A percentile compares a stretch with the other conserved stretches of the same genome.
phyloP scores from a whole-genome alignment of 768 basidiomycete species.

The Cubamyces lactineus region DNA sequence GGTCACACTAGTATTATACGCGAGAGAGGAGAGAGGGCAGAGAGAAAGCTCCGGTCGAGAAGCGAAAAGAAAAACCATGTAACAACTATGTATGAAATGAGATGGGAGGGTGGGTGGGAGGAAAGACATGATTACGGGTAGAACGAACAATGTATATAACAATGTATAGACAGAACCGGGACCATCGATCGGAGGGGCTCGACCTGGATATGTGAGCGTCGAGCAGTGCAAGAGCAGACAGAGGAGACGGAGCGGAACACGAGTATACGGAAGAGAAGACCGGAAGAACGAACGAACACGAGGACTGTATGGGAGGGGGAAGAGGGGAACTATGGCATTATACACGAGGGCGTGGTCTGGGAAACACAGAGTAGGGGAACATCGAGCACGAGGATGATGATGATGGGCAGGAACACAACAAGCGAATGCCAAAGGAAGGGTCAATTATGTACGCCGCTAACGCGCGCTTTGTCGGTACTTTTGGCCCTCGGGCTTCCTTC shows the following conservation, averaged over 20 bases:
- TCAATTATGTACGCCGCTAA: slow-evolving; percentile 19
- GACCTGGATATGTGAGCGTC: slow-evolving; percentile 24
- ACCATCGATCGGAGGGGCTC: slow-evolving; percentile 11
- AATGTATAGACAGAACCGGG: neutral
- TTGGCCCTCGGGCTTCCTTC: neutral
- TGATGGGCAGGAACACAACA: neutral
- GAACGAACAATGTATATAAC: neutral
- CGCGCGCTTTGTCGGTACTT: slow-evolving; percentile 20
- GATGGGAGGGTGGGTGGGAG: neutral
- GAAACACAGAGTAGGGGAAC: slow-evolving; percentile 12
- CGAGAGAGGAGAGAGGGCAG: neutral
- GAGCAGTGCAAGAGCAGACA: slow-evolving; percentile 18
- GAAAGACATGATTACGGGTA: neutral
- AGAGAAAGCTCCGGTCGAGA: neutral
- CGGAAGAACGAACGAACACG: neutral
- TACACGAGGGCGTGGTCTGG: slow-evolving; percentile 6
- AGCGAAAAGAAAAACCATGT: neutral
- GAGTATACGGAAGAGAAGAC: neutral
- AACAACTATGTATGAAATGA: neutral
- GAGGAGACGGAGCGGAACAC: slow-evolving; percentile 2
- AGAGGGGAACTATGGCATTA: slow-evolving; percentile 2
- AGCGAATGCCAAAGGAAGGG: neutral
- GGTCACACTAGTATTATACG: slow-evolving; percentile 18
- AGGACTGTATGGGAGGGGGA: neutral
- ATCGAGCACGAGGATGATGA: neutral